These are phyloP conservation scores for Trichoderma semiorbis DNA, from an alignment of 2,329 filamentous ascomycete genomes.

Conservation along the genomic window DNA sequence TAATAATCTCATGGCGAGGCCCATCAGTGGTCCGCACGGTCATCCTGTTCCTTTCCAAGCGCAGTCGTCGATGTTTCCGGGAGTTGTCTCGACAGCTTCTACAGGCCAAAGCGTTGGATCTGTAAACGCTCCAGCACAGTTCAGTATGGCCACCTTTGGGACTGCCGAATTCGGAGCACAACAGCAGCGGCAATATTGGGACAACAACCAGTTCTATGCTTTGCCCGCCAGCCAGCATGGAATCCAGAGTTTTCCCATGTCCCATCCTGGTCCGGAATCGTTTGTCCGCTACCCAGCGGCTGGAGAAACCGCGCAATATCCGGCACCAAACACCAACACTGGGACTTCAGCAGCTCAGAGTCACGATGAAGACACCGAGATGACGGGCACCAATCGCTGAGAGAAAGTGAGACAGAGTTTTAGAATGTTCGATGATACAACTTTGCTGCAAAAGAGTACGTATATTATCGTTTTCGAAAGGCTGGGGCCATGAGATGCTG, in stretches of 20 bases:
- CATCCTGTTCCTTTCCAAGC: background rate
- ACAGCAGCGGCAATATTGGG: background rate
- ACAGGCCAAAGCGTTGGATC: background rate
- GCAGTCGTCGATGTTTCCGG: background rate
- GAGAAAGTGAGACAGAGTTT: background rate
- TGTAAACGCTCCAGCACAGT: background rate
- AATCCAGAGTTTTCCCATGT: background rate
- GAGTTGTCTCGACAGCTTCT: background rate
- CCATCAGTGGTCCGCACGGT: background rate
- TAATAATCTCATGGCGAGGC: background rate
- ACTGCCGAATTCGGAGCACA: background rate
- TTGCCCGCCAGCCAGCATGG: slow-evolving; percentile 6
- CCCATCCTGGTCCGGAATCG: background rate
- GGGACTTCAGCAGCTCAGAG: background rate
- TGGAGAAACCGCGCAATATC: background rate
- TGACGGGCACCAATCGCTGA: background rate
- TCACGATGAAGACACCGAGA: background rate
- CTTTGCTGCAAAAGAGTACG: background rate
- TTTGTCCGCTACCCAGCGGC: background rate
- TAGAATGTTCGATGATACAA: background rate
- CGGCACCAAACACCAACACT: background rate
- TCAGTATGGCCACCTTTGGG: background rate
- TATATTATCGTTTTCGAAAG: background rate
- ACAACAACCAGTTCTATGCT: background rate
- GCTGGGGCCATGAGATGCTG: background rate